These are phyloP conservation scores for Orbilia javanica DNA, from an alignment of 2,329 filamentous ascomycete genomes.

Conservation along the genomic window DNA sequence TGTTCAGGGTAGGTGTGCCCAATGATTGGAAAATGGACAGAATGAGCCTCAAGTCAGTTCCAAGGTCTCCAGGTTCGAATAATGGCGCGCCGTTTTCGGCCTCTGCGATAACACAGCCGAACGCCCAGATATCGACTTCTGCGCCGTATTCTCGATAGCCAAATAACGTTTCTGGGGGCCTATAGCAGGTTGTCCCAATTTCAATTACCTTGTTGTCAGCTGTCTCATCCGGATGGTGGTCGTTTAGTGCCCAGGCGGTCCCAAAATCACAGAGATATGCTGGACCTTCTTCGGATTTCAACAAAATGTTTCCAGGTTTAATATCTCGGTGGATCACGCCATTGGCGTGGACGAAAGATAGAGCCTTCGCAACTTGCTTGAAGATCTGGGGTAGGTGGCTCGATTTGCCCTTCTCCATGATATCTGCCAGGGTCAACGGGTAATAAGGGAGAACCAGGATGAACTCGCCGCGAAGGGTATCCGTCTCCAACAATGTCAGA, in stretches of 20 bases:
- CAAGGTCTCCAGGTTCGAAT: constrained; percentile 89
- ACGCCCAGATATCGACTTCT: constrained; percentile 87
- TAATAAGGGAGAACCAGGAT: constrained; percentile 89
- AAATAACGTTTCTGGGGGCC: constrained; percentile 90
- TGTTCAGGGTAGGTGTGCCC: constrained; percentile 82
- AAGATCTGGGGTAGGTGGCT: constrained; percentile 55
- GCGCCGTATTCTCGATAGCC: constrained; percentile 79
- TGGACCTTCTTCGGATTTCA: constrained; percentile 76
- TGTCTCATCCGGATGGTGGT: constrained; percentile 74
- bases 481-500: constrained; percentile 77
- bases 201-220: constrained; percentile 82
- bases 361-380: constrained; percentile 61
- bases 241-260: constrained; percentile 81
- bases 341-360: constrained; percentile 77
- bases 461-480: constrained; percentile 77
- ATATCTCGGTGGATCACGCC: constrained; percentile 93
- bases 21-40: constrained; percentile 91
- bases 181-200: constrained; percentile 91
- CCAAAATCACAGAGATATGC: constrained; percentile 91
- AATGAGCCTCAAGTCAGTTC: constrained; percentile 90
- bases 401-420: constrained; percentile 70
- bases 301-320: constrained; percentile 89
- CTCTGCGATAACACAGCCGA: constrained; percentile 86
- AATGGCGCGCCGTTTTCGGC: constrained; percentile 72
- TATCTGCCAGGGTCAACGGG: constrained; percentile 76